Conservation (phyloP, 2,329 filamentous ascomycete species). For the Scleromitrula shiraiana region DNA sequence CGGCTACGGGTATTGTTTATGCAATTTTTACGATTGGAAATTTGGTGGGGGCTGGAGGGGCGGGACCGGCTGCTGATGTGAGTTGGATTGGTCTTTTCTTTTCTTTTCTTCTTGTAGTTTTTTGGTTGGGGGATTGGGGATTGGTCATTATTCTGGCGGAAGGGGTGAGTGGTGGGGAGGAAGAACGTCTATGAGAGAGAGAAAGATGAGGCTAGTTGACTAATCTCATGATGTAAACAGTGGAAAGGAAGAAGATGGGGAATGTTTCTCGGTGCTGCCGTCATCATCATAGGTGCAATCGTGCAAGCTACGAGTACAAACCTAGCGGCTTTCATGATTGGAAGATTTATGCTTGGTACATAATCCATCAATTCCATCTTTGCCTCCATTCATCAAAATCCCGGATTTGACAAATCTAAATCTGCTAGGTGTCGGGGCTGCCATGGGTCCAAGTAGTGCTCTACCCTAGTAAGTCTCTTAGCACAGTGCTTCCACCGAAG, state of each 20-base stretch:
- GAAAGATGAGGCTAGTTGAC: not conserved
- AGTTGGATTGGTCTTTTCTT: not conserved
- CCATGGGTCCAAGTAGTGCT: slow-evolving; percentile 8
- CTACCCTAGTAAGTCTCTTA: slow-evolving; percentile 1
- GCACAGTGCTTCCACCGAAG: slow-evolving; percentile 28
- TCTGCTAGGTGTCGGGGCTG: slow-evolving; percentile 5
- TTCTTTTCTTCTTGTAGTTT: not conserved
- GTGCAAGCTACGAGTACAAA: slow-evolving; percentile 22
- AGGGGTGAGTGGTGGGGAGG: not conserved
- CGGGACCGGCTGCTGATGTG: slow-evolving; percentile 7
- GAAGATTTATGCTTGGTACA: slow-evolving; percentile 52
- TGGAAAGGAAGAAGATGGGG: slow-evolving; percentile 13
- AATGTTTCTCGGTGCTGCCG: slow-evolving; percentile 15
- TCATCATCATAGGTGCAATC: slow-evolving; percentile 14
- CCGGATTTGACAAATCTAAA: too few relatives aligned
- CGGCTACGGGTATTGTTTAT: slow-evolving; percentile 17
- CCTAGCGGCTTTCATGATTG: slow-evolving; percentile 36
- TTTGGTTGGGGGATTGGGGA: not conserved
- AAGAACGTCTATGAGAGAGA: not conserved
- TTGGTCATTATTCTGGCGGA: not conserved
- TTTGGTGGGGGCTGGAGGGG: slow-evolving; percentile 3
- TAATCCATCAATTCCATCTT: slow-evolving; percentile 38
- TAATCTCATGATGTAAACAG: too few relatives aligned
- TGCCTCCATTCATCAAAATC: too few relatives aligned
- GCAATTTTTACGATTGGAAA: slow-evolving; percentile 8